Conservation (phyloP, 805 yeast genomes). For the Kodamaea jinghongensis region DNA sequence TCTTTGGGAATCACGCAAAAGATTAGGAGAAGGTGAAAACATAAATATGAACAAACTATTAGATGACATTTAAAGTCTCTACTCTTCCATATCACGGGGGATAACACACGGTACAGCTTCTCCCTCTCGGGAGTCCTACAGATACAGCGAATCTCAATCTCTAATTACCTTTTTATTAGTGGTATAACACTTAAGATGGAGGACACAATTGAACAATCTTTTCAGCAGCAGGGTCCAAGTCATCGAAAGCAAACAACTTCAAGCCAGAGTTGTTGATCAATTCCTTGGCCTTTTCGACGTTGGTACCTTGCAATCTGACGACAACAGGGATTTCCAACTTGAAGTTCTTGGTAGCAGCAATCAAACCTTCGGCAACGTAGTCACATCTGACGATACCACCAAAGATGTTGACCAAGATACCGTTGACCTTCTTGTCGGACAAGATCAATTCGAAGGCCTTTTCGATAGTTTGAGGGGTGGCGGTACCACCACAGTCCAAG, state of each 20-base stretch:
- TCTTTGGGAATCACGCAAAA: no score
- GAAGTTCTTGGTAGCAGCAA: conserved; percentile 90
- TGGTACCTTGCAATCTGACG: conserved; percentile 98
- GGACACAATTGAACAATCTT: conserved; percentile 77
- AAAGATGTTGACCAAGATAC: conserved; percentile 96
- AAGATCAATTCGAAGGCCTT: conserved; percentile 92
- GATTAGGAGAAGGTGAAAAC: no score
- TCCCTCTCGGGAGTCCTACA: no score
- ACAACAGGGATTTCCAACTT: conserved; percentile 91
- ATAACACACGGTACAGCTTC: no score
- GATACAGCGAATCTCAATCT: no score
- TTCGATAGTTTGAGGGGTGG: conserved; percentile 97
- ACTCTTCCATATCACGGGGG: no score
- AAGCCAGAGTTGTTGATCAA: conserved; percentile 86
- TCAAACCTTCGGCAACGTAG: conserved; percentile 96
- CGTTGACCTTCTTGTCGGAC: conserved; percentile 83
- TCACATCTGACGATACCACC: conserved; percentile 99
- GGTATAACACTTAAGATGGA: conserved; percentile 7
- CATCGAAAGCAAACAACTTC: conserved; percentile 86
- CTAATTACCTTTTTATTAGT: no score
- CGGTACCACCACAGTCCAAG: conserved; percentile 99
- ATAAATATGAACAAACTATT: no score
- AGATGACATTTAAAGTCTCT: no score
- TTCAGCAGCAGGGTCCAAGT: conserved; percentile 96
- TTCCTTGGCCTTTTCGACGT: conserved; percentile 83